Evolutionary conservation across 2,329 filamentous ascomycete genomes (phyloP), one percentile per base, ranked within the genome.

Genomic region (Pestalotiopsis sp.): DNA sequence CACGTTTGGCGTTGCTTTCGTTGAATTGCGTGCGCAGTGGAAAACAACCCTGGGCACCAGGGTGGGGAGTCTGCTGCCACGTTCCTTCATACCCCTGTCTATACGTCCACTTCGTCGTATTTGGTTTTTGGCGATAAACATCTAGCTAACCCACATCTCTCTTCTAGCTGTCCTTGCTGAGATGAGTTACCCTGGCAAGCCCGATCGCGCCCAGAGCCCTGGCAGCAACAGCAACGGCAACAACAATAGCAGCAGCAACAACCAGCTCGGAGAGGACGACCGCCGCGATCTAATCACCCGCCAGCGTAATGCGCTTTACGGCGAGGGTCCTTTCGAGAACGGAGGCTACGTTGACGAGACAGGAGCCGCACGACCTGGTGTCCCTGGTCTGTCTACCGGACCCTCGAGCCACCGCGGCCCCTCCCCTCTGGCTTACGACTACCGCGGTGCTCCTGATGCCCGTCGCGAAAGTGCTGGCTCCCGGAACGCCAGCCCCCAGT

Each of bases 281-380:
- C 95, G 95, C 76, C 94, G 95, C 76, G 95, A 98, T 76, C 87
- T 98, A 80, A 97, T 98, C 82, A 93, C 95, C 75, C 95, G 95
- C 78, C 96, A 98, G 84, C 94, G 97, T 82, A 95, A 92, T 81
- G 95, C 95, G 73, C 84, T 99, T 73, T 99, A 98, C 81, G 94
- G 94, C 79, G 93, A 93, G 78, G 86, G 86, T 12, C 80, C 87
- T 65, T 92, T 93, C 79, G 90, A 91, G 73, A 89, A 88, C 73
- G 86, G 85, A 71, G 86, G 85, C 72, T 91, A 92, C 76, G 85
- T 90, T 64, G 92, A 94, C 70, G 93, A 95, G 77, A 87, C 87
- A 38, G 87, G 88, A 71, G 84, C 84, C 23, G 83, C 89, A 45
- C 90, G 91, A 70, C 82, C 89, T 38, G 90, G 90, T 69, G 90